A percentile compares a stretch with the other conserved stretches of the same genome.
phyloP scores from a whole-genome alignment of 768 basidiomycete species.

The Tubosaeta brunneosetosa region DNA sequence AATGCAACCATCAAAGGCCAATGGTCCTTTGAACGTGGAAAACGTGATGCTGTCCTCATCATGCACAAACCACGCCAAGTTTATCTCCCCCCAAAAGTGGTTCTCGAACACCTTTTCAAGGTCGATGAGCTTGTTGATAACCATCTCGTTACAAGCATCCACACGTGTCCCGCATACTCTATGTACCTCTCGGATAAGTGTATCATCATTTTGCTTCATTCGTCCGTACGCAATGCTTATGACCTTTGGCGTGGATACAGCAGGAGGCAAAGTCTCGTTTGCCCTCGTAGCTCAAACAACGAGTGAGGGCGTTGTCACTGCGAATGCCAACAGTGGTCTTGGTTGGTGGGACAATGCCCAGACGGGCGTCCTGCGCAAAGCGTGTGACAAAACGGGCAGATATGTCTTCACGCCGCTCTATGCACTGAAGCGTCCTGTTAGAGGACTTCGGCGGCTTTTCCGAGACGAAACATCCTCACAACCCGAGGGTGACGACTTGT shows the following conservation, averaged over 20 bases:
- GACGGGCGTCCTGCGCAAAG: constrained; percentile 21
- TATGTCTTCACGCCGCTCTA: constrained; percentile 23
- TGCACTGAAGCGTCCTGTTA: constrained; percentile 13
- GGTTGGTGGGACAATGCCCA: constrained; percentile 17
- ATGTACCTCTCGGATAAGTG: constrained; percentile 32
- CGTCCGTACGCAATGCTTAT: background rate
- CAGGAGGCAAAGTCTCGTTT: constrained; percentile 20
- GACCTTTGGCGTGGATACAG: constrained; percentile 3
- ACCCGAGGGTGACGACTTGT: constrained; percentile 16
- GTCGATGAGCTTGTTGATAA: constrained; percentile 27
- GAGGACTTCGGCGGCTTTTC: constrained; percentile 8
- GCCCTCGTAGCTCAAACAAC: constrained; percentile 16
- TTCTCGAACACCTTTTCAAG: constrained; percentile 25
- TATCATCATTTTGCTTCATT: background rate
- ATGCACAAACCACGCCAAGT: constrained; percentile 27
- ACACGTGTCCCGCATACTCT: constrained; percentile 30
- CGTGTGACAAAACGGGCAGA: constrained; percentile 10
- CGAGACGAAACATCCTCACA: constrained; percentile 10
- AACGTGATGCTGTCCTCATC: constrained; percentile 30
- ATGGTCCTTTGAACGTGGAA: constrained; percentile 28
- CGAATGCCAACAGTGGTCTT: background rate
- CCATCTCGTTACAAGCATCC: constrained; percentile 30
- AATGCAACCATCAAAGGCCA: constrained; percentile 28
- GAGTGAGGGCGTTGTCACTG: background rate
- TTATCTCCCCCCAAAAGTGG: constrained; percentile 15